Evolutionary conservation across 176 grass and related monocot genomes (phyloP).

Genomic region (Zea mays): DNA sequence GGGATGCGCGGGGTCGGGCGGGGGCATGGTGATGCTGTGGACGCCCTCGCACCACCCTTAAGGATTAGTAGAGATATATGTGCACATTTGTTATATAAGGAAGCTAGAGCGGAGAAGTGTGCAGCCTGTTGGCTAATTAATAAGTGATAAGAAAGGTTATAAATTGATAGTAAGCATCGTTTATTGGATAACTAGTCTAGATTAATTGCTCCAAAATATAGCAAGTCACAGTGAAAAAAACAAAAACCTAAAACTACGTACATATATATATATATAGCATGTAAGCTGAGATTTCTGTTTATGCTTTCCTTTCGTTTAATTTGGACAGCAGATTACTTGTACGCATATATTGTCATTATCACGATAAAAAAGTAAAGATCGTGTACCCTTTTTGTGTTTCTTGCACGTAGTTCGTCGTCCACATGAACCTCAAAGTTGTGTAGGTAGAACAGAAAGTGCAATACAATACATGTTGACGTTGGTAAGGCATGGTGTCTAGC

Average conservation of each 20-base stretch:
- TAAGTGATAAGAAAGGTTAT: background rate
- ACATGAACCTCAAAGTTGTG: background rate
- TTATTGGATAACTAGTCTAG: background rate
- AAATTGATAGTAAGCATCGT: background rate
- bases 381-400: background rate
- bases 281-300: background rate
- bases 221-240: background rate
- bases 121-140: no score
- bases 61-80: no score
- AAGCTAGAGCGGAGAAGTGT: no score
- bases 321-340: background rate
- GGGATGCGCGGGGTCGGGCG: no score
- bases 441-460: conserved; percentile 9
- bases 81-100: no score
- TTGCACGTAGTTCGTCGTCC: background rate
- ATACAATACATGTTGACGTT: background rate
- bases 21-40: no score
- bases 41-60: no score
- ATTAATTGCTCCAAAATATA: background rate
- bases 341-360: background rate
- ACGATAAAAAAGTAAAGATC: background rate
- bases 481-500: background rate
- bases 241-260: background rate
- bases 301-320: background rate
- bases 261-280: background rate